Conservation (phyloP, 1,139 yeast species). For the Zygotorulaspora mrakii region DNA sequence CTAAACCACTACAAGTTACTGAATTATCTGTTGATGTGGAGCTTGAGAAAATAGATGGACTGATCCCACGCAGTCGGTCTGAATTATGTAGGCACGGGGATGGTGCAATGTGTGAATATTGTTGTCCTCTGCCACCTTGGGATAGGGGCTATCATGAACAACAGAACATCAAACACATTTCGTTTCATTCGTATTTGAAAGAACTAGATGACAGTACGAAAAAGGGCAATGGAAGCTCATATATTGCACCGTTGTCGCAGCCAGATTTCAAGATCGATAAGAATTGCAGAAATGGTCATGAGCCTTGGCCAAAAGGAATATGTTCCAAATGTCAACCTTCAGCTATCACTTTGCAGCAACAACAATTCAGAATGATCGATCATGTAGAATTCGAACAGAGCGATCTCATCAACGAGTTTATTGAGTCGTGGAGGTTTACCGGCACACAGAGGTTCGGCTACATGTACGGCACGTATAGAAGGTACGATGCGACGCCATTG, state of each 20-base stretch:
- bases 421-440: constrained; percentile 85
- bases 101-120: constrained; percentile 96
- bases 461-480: constrained; percentile 75
- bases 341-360: constrained; percentile 88
- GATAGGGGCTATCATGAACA: constrained; percentile 72
- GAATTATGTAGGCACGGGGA: constrained; percentile 80
- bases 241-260: constrained; percentile 75
- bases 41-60: constrained; percentile 68
- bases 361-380: constrained; percentile 91
- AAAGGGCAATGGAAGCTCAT: constrained; percentile 57
- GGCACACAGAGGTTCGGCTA: constrained; percentile 87
- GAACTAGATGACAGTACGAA: constrained; percentile 69
- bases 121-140: constrained; percentile 95
- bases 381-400: constrained; percentile 88
- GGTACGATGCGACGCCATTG: constrained; percentile 70
- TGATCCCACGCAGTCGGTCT: constrained; percentile 62
- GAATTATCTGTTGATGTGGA: constrained; percentile 62
- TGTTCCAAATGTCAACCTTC: constrained; percentile 98
- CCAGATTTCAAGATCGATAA: constrained; percentile 63
- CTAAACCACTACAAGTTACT: constrained; percentile 28
- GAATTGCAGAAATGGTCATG: constrained; percentile 74
- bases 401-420: constrained; percentile 69
- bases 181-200: constrained; percentile 79
- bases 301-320: constrained; percentile 90
- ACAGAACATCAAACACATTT: constrained; percentile 78